Evolutionary conservation across 2,329 filamentous ascomycete genomes (phyloP), one percentile per base, ranked within the genome.

Genomic region (Colletotrichum acutatum): DNA sequence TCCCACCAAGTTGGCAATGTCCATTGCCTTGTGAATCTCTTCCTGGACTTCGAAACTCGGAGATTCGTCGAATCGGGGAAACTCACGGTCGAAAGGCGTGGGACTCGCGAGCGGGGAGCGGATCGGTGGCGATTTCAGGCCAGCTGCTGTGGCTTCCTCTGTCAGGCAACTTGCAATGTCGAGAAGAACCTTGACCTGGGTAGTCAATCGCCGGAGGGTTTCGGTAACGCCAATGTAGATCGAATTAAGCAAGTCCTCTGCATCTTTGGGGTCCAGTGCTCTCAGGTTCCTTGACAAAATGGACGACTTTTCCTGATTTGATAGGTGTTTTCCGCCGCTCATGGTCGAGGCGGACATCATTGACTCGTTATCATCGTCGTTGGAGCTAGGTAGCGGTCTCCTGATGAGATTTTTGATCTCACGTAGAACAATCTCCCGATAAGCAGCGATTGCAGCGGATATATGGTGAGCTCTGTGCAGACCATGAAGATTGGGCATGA

Each of bases 111-210:
- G 81, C 0, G 89, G 89, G 4, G 89, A 90, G 75, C 84, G 84
- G 11, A 87, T 71, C 1, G 84, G 83, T 1, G 87, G 87, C 8
- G 88, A 89, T 71, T 83, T 85, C 49, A 87, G 71, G 6, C 83
- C 85, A 0, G 79, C 77, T 1, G 76, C 82, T 75, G 72, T 76
- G 70, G 78, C 78, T 53, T 79, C 78, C 26, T 87, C 84, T 16
- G 89, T 86, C 64, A 94, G 87, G 14, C 90, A 92, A 80, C 95
- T 98, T 0, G 95, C 97, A 24, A 98, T 94, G 81, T 99, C 97
- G 11, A 99, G 87, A n/a, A 99, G 84, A 11, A 98, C 92, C 81
- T 99, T 99, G 68, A 97, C 93, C 80, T 98, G 96, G 0, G 95
- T 95, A 22, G 94, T 95, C 8, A 98, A 85, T 78, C 97, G 90